These are phyloP conservation scores for Begonia masoniana DNA, from an alignment of 306 rosid species.

Conservation along the genomic window DNA sequence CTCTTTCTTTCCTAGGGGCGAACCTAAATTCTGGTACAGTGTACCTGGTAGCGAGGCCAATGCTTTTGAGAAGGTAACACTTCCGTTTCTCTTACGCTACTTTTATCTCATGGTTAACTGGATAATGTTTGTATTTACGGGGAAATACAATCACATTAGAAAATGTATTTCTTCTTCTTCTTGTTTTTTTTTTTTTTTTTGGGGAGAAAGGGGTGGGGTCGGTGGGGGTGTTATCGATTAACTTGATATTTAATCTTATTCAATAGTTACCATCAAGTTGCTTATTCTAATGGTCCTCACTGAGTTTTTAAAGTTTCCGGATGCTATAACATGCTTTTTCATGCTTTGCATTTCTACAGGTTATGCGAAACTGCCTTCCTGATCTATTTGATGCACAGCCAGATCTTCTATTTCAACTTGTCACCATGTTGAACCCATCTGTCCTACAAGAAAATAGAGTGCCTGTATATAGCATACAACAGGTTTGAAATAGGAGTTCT, in stretches of 20 bases:
- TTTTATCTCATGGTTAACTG: too few relatives aligned
- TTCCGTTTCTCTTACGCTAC: too few relatives aligned
- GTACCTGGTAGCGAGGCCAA: slow-evolving; percentile 81
- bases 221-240: too few relatives aligned
- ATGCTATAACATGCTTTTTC: background rate
- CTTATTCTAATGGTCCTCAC: too few relatives aligned
- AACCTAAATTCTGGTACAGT: slow-evolving; percentile 98
- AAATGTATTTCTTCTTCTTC: too few relatives aligned
- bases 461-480: slow-evolving; percentile 72
- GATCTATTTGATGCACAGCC: slow-evolving; percentile 98
- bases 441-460: slow-evolving; percentile 88
- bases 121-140: too few relatives aligned
- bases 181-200: too few relatives aligned
- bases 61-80: slow-evolving; percentile 81
- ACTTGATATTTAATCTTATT: too few relatives aligned
- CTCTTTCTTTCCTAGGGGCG: slow-evolving; percentile 59
- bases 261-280: too few relatives aligned
- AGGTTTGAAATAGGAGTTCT: slow-evolving; percentile 35
- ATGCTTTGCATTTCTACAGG: slow-evolving; percentile 35
- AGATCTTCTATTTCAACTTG: slow-evolving; percentile 95
- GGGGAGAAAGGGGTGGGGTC: too few relatives aligned
- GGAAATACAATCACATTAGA: too few relatives aligned
- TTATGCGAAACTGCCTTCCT: slow-evolving; percentile 90
- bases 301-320: too few relatives aligned
- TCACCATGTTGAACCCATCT: slow-evolving; percentile 94